Conservation (phyloP, 441 rosid genomes). For the Populus tomentosa region DNA sequence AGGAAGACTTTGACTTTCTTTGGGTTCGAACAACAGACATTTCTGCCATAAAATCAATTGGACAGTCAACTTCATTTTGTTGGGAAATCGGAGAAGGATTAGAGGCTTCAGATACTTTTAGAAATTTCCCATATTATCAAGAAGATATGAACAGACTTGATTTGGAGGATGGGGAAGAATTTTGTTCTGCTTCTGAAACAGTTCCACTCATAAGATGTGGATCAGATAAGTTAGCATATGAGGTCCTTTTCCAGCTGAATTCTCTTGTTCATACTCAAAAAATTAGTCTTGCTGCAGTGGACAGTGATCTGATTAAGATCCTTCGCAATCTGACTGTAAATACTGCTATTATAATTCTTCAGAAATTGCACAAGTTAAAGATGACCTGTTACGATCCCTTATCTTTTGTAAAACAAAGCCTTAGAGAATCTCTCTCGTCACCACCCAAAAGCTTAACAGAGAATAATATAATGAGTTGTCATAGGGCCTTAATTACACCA, state of each 20-base stretch:
- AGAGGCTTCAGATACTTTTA: constrained; percentile 37
- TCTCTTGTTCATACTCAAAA: constrained; percentile 78
- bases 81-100: constrained; percentile 48
- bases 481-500: constrained; percentile 81
- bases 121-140: constrained; percentile 50
- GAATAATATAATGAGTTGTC: constrained; percentile 69
- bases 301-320: constrained; percentile 36
- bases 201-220: constrained; percentile 58
- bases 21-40: constrained; percentile 89
- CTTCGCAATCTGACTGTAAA: constrained; percentile 44
- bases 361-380: constrained; percentile 64
- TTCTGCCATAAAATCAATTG: constrained; percentile 57
- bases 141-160: constrained; percentile 34
- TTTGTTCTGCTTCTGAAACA: constrained; percentile 40
- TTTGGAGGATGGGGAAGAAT: constrained; percentile 41
- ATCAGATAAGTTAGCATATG: constrained; percentile 45
- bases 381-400: constrained; percentile 62
- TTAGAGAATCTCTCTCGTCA: constrained; percentile 33
- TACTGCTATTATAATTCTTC: constrained; percentile 49
- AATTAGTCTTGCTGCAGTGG: constrained; percentile 55
- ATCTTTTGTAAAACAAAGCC: constrained; percentile 45
- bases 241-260: constrained; percentile 75
- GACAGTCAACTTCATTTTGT: constrained; percentile 58
- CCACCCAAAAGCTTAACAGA: constrained; percentile 35
- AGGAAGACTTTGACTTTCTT: constrained; percentile 73